Evolutionary conservation across 106 monocot species (phyloP).

Genomic region (Platanthera guangdongensis): DNA sequence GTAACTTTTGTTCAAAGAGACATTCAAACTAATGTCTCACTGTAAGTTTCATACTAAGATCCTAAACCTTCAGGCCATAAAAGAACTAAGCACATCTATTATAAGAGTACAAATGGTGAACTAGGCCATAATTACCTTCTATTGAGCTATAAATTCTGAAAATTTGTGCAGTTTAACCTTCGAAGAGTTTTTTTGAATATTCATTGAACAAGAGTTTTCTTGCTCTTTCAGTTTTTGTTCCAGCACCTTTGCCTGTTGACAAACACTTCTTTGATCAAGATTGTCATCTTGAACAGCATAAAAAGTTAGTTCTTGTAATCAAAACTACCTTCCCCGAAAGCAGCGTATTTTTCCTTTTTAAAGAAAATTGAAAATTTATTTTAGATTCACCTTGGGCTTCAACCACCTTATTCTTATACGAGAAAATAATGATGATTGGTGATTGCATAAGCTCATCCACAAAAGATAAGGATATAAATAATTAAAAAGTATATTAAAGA

Average conservation of each 20-base stretch:
- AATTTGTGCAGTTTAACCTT: constrained; percentile 46
- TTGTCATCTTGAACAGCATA: neutral
- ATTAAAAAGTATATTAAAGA: no score
- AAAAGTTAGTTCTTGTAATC: neutral
- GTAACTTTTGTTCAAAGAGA: constrained; percentile 34
- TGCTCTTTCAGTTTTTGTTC: constrained; percentile 52
- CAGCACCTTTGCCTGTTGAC: constrained; percentile 47
- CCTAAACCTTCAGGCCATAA: constrained; percentile 31
- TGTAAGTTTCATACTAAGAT: constrained; percentile 28
- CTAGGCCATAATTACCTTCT: constrained; percentile 23
- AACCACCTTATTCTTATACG: constrained; percentile 65
- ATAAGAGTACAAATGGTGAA: neutral
- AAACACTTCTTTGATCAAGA: neutral
- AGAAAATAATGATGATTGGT: no score
- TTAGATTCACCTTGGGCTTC: constrained; percentile 49
- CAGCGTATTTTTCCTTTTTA: constrained; percentile 49
- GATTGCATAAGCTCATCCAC: neutral
- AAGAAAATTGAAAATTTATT: constrained; percentile 28
- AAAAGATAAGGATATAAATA: no score
- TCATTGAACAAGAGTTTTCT: constrained; percentile 32
- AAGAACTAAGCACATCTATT: neutral
- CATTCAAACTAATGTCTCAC: constrained; percentile 26
- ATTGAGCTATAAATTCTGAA: constrained; percentile 27
- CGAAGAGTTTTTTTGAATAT: constrained; percentile 42
- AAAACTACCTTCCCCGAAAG: constrained; percentile 31